These are phyloP conservation scores for Fusarium nelsonii DNA, from an alignment of 2,329 filamentous ascomycete genomes.

Conservation along the genomic window DNA sequence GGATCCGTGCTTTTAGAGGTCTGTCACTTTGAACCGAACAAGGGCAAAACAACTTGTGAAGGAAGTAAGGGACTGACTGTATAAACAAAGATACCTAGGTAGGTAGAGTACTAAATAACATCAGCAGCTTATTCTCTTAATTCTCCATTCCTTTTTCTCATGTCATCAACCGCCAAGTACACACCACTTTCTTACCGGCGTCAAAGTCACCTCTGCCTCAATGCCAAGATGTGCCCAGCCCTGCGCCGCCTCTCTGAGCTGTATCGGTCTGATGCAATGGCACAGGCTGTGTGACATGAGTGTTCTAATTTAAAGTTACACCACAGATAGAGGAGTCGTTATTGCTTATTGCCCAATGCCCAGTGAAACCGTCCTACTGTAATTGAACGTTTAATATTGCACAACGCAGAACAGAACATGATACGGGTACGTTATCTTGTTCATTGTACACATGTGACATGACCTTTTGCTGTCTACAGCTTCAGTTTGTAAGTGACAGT, in stretches of 20 bases:
- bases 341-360: neutral
- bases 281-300: neutral
- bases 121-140: neutral
- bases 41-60: neutral
- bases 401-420: neutral
- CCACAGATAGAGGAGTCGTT: neutral
- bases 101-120: no score
- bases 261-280: slow-evolving; percentile 24
- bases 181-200: slow-evolving; percentile 31
- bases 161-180: slow-evolving; percentile 9
- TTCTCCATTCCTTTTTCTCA: slow-evolving; percentile 4
- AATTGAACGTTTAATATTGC: neutral
- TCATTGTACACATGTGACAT: slow-evolving; percentile 6
- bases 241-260: slow-evolving; percentile 32
- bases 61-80: neutral
- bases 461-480: neutral
- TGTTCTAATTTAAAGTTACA: slow-evolving; percentile 2
- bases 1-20: slow-evolving; percentile 11
- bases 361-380: neutral
- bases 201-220: slow-evolving; percentile 14
- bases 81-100: neutral
- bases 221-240: slow-evolving; percentile 40
- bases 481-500: neutral
- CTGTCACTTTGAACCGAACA: neutral
- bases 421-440: neutral